Percentiles rank a stretch among this genome's conserved stretches.
phyloP scores from a whole-genome alignment of 306 rosid species.

The Citrullus colocynthis region DNA sequence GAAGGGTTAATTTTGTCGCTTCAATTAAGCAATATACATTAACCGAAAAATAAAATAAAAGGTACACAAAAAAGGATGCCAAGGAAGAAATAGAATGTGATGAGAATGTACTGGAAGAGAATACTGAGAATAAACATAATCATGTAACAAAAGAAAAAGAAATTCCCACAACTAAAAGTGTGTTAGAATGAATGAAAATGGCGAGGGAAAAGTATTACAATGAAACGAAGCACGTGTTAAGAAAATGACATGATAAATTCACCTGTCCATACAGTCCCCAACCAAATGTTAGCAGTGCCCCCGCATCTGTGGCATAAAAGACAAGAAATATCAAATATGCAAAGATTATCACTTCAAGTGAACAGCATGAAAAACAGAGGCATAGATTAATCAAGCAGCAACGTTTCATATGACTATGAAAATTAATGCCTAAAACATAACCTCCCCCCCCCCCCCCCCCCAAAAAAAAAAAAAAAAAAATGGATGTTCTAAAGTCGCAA shows the following conservation, averaged over 20 bases:
- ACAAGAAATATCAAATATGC: constrained; percentile 3
- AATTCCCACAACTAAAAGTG: neutral
- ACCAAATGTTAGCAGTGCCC: constrained; percentile 79
- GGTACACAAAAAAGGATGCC: neutral
- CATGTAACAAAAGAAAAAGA: neutral
- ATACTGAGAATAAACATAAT: neutral
- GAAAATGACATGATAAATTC: constrained; percentile 22
- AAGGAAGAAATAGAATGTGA: neutral
- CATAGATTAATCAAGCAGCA: neutral
- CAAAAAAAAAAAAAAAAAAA: no score
- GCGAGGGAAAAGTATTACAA: neutral
- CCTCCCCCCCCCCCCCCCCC: neutral
- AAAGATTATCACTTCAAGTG: neutral
- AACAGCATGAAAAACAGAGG: neutral
- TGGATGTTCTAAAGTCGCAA: neutral
- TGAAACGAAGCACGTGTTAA: neutral
- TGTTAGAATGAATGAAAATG: neutral
- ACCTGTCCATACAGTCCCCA: constrained; percentile 99
- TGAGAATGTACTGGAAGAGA: neutral
- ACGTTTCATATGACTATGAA: neutral
- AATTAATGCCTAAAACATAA: neutral
- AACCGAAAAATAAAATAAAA: neutral
- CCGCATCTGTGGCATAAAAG: constrained; percentile 50
- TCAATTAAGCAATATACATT: neutral
- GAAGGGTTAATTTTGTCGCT: neutral